Evolutionary conservation across 2,329 filamentous ascomycete species (phyloP), one percentile per base, ranked within the genome.

Genomic region (Aspergillus sp.): DNA sequence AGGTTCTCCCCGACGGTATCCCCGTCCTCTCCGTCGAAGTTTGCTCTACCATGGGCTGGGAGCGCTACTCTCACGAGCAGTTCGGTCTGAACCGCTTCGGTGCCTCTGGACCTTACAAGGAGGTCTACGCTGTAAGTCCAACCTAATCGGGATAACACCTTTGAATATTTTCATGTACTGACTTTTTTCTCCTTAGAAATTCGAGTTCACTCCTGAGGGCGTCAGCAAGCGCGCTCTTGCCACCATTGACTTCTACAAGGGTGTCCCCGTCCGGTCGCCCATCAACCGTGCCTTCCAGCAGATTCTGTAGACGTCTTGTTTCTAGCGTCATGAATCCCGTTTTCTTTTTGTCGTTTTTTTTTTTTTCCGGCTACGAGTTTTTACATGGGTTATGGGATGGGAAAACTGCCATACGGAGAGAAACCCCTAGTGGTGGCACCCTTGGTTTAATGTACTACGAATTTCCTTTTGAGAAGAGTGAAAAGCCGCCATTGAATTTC

Each of bases 81-180:
- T 99, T 99, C 73, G 95, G 95, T 76, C 87, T 99, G 67, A 99
- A 99, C 89, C 87, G 95, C 76, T 99, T 99, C 79, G 95, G 95
- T 87, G 93, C 93, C 67, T 96, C 91, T 56, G 95, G 93, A 72
- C 89, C 93, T 67, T 98, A 98, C 85, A 93, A 93, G 88, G 89
- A 98, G 72, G 92, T 99, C 61, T 99, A 99, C 86, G 89, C 90
- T 84, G 90, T 83, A 82, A 79, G 84, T 78, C 59, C 50, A 31
- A 31, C 12, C 40, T 7, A 31, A 21, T 11, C 4, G 46, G 5
- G 6, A 15, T 7, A 37, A 37, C 5, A 2, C 15, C 25, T 23
- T 35, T 37, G 21, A 33, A 9, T 12, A 11, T 14, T 8, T 17
- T 6, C n/a, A 45, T 14, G 48, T 58, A 46, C 60, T 67, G 55